Evolutionary conservation across 2,329 filamentous ascomycete species (phyloP).

Genomic region (Neonectria punicea): DNA sequence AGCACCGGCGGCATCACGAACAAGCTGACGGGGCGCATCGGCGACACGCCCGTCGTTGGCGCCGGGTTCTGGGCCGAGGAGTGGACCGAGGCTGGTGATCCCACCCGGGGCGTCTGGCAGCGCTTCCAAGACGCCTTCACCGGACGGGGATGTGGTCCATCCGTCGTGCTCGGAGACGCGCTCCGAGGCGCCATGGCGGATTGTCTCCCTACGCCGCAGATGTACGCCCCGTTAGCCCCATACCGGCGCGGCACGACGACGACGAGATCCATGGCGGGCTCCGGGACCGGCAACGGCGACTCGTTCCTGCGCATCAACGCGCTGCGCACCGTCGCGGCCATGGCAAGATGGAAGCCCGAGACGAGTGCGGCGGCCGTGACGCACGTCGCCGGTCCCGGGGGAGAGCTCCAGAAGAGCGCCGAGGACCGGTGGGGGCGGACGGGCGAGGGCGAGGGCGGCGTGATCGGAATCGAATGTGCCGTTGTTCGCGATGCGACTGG

Average conservation of each 20-base stretch:
- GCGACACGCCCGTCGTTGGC: conserved; percentile 85
- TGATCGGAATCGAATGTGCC: conserved; percentile 80
- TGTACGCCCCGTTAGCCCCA: conserved; percentile 49
- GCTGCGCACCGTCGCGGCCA: conserved; percentile 76
- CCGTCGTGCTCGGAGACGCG: conserved; percentile 44
- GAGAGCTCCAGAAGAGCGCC: conserved; percentile 79
- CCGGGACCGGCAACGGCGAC: conserved; percentile 89
- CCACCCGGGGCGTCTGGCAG: conserved; percentile 36
- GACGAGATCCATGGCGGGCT: conserved; percentile 66
- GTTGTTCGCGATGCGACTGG: conserved; percentile 58
- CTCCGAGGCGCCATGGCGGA: conserved; percentile 65
- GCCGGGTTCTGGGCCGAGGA: conserved; percentile 93
- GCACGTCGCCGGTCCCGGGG: conserved; percentile 74
- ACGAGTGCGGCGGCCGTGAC: conserved; percentile 68
- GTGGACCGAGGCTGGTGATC: conserved; percentile 68
- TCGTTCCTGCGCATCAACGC: conserved; percentile 82
- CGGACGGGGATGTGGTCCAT: conserved; percentile 17
- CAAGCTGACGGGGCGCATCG: conserved; percentile 85
- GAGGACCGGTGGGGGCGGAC: conserved; percentile 77
- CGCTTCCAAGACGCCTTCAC: conserved; percentile 25
- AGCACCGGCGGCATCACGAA: conserved; percentile 86
- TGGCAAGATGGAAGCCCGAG: conserved; percentile 70
- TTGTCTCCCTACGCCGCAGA: conserved; percentile 65
- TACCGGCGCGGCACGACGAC: conserved; percentile 22
- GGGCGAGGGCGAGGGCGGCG: conserved; percentile 84